phyloP scores from a whole-genome alignment of 2,329 filamentous ascomycete species.

The Hypocrella siamensis region DNA sequence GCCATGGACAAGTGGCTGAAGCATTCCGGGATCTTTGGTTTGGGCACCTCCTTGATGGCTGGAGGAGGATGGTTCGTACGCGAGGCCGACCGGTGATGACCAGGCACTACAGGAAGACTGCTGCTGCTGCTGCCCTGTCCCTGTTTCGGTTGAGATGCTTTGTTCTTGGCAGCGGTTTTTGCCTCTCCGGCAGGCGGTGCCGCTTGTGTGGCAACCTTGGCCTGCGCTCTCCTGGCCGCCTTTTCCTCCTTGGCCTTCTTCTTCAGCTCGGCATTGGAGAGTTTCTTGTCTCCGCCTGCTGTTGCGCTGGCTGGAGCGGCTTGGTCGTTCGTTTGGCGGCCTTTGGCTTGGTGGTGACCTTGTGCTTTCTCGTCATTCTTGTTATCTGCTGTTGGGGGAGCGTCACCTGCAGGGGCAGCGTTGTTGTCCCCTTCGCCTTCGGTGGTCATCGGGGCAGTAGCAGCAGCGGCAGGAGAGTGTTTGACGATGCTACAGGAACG shows the following conservation, averaged over 20 bases:
- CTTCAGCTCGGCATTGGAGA: slow-evolving; percentile 68
- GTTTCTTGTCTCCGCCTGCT: slow-evolving; percentile 35
- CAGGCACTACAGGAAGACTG: slow-evolving; percentile 16
- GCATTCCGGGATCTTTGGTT: slow-evolving; percentile 48
- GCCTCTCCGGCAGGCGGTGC: slow-evolving; percentile 20
- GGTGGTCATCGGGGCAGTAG: no score
- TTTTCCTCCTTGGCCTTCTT: slow-evolving; percentile 86
- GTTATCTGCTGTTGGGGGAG: no score
- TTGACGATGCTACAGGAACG: no score
- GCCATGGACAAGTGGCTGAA: slow-evolving; percentile 74
- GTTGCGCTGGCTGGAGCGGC: slow-evolving; percentile 4
- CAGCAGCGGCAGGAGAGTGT: no score
- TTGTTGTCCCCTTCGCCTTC: no score
- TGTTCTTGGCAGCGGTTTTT: slow-evolving; percentile 23
- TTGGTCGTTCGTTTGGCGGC: no score
- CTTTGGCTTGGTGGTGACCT: slow-evolving; percentile 10
- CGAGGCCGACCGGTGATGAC: slow-evolving; percentile 18
- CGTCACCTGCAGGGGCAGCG: no score
- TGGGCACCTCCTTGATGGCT: slow-evolving; percentile 31
- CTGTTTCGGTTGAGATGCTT: slow-evolving; percentile 32
- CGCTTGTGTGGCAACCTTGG: slow-evolving; percentile 40
- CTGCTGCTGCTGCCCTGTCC: no score
- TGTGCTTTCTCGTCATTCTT: slow-evolving; percentile 10
- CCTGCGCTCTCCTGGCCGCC: slow-evolving; percentile 63
- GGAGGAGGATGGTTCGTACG: slow-evolving; percentile 16